Conservation (phyloP, 140 eudicot species). For the Cichorium intybus region DNA sequence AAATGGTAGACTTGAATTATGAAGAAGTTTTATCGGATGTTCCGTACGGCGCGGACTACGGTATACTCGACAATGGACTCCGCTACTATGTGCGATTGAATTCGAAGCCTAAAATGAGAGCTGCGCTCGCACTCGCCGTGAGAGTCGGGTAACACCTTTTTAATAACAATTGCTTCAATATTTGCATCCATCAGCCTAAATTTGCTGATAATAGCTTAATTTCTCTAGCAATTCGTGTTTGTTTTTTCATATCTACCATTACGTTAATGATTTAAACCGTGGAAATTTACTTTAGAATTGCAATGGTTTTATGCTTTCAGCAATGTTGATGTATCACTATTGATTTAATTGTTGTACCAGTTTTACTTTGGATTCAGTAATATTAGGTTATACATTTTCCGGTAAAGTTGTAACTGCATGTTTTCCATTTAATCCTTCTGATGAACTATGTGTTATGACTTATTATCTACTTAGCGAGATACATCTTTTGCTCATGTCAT, state of each 20-base stretch:
- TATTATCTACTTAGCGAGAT: background rate
- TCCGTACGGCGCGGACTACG: conserved; percentile 76
- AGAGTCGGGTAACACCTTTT: conserved; percentile 64
- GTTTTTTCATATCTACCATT: background rate
- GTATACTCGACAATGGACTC: conserved; percentile 79
- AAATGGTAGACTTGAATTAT: conserved; percentile 56
- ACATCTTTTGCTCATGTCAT: background rate
- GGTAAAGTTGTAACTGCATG: background rate
- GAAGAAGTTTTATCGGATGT: conserved; percentile 49
- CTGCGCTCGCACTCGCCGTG: conserved; percentile 92
- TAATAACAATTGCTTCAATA: background rate
- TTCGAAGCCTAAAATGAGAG: conserved; percentile 94
- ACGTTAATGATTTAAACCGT: background rate
- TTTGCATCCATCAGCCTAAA: background rate
- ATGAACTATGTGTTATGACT: background rate
- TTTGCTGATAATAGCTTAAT: conserved; percentile 5
- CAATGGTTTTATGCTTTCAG: conserved; percentile 18
- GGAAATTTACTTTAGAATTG: conserved; percentile 5
- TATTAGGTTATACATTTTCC: conserved; percentile 1
- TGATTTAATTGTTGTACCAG: conserved; percentile 9
- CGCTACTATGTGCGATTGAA: conserved; percentile 75
- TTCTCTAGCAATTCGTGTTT: background rate
- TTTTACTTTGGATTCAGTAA: background rate
- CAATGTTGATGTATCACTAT: background rate
- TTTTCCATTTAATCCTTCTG: background rate